Evolutionary conservation across 2,329 filamentous ascomycete genomes (phyloP).

Genomic region (Tolypocladium album): DNA sequence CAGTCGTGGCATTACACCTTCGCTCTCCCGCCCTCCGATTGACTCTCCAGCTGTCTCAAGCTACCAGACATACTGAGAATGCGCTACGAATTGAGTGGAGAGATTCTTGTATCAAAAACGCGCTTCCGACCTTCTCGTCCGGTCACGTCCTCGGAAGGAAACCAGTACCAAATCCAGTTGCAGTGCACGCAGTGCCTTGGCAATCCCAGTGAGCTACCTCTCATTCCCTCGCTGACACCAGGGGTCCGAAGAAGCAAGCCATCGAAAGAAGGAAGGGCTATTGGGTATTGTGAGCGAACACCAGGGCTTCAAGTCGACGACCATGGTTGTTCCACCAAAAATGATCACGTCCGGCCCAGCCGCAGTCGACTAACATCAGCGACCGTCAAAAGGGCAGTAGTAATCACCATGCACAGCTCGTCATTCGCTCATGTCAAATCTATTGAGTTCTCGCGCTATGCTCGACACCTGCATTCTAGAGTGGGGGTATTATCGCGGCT

Average conservation of each 20-base stretch:
- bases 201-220: neutral
- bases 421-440: neutral
- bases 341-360: neutral
- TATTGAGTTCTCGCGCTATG: neutral
- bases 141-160: neutral
- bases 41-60: neutral
- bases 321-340: neutral
- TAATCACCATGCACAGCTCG: neutral
- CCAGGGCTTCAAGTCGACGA: neutral
- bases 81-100: neutral
- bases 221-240: neutral
- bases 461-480: neutral
- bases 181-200: neutral
- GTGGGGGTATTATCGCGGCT: conserved; percentile 1
- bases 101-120: neutral
- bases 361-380: neutral
- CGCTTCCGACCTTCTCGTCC: neutral
- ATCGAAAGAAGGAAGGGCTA: neutral
- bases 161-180: neutral
- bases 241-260: neutral
- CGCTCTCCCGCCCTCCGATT: neutral
- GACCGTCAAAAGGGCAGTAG: neutral
- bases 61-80: neutral
- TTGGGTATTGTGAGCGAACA: neutral
- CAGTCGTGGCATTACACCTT: neutral